Conservation (phyloP, 139 green algal genomes). For the Mychonastes homosphaera region DNA sequence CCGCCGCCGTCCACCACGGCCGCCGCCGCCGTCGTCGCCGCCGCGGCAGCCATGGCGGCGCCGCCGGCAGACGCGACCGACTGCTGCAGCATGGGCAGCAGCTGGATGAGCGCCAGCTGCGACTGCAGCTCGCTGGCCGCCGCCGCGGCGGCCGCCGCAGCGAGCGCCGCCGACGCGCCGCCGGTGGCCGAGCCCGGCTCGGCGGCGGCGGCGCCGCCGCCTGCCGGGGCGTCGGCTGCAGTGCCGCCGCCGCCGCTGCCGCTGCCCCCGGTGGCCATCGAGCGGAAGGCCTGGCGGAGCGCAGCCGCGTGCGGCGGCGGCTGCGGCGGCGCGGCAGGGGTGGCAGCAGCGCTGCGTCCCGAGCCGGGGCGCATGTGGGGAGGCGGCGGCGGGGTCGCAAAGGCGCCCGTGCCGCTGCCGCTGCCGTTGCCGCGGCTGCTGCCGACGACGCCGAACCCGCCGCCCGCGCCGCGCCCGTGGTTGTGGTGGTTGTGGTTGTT, state of each 20-base stretch:
- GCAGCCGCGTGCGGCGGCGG: neutral
- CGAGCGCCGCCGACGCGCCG: neutral
- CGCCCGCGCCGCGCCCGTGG: neutral
- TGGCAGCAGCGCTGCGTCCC: neutral
- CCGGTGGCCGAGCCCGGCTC: neutral
- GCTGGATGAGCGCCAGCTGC: constrained; percentile 17
- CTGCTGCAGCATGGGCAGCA: constrained; percentile 6
- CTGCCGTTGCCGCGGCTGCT: neutral
- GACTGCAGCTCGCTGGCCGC: constrained; percentile 6
- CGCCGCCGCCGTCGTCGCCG: neutral
- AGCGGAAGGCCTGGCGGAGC: no score
- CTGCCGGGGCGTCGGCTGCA: neutral
- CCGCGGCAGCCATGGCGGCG: neutral
- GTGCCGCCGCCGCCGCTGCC: neutral
- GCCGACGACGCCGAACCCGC: no score
- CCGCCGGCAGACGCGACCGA: constrained; percentile 5
- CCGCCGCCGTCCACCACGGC: neutral
- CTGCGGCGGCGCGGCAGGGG: neutral
- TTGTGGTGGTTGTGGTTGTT: no score
- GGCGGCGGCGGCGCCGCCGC: neutral
- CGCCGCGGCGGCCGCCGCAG: neutral
- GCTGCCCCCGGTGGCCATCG: neutral
- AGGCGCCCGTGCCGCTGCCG: neutral
- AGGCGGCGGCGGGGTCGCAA: no score
- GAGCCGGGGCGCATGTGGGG: neutral